Percentiles rank a stretch among this genome's conserved stretches.
Evolutionary conservation across 2,329 filamentous ascomycete species (phyloP).

Genomic region (Chaetomium strumarium): DNA sequence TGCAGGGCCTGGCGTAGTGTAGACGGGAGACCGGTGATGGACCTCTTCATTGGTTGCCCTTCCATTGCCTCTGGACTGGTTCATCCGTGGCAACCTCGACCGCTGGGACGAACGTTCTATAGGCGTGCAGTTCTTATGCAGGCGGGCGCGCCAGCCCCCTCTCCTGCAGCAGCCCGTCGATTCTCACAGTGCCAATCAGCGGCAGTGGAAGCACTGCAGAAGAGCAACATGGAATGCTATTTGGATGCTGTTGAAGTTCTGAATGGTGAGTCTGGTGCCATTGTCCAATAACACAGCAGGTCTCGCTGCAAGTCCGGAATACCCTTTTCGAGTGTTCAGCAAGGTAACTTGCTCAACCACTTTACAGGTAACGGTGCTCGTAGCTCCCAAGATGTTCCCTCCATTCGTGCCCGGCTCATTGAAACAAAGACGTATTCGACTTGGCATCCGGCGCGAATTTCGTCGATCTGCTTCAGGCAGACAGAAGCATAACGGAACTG

Average conservation of each 20-base stretch:
- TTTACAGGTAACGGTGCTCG: no score
- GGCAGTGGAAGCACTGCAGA: constrained; percentile 2
- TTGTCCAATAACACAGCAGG: constrained; percentile 12
- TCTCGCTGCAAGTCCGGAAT: constrained; percentile 1
- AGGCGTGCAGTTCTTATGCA: constrained; percentile 7
- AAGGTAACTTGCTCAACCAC: background rate
- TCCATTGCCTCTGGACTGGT: constrained; percentile 11
- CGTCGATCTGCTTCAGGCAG: constrained; percentile 1
- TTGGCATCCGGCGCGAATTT: background rate
- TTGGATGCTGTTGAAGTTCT: background rate
- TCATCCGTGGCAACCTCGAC: constrained; percentile 13
- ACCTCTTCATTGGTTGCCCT: constrained; percentile 20
- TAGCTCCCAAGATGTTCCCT: background rate
- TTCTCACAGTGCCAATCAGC: constrained; percentile 16
- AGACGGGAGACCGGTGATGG: no score
- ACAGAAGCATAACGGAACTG: constrained; percentile 1
- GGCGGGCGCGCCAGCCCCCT: constrained; percentile 1
- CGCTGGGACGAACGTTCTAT: constrained; percentile 12
- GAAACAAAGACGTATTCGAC: background rate
- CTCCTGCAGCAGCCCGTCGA: constrained; percentile 16
- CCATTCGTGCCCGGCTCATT: background rate
- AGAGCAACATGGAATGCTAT: background rate
- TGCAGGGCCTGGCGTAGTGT: constrained; percentile 13
- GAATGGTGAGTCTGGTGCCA: background rate
- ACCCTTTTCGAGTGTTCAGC: constrained; percentile 3